These are phyloP conservation scores for Delphinella strobiligena DNA, from an alignment of 2,329 filamentous ascomycete species.

Conservation along the genomic window DNA sequence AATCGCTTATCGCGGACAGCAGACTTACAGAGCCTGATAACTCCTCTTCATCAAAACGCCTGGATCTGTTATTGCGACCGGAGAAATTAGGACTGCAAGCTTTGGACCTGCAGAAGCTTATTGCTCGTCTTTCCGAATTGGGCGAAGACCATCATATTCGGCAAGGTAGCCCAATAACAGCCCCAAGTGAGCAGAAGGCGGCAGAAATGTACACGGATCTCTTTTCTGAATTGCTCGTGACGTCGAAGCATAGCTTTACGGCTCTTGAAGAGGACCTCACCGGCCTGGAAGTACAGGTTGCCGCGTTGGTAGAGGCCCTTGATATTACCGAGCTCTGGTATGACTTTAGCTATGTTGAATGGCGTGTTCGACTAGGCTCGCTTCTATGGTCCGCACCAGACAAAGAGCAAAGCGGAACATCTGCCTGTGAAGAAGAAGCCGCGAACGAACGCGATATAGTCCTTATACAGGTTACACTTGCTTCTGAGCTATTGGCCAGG, in stretches of 20 bases:
- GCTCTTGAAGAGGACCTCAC: conserved; percentile 4
- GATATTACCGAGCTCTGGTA: conserved; percentile 33
- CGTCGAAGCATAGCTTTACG: conserved; percentile 1
- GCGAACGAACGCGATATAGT: conserved; percentile 39
- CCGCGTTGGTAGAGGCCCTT: conserved; percentile 30
- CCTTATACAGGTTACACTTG: conserved; percentile 41
- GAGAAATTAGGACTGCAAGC: conserved; percentile 15
- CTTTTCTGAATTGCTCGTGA: conserved; percentile 15
- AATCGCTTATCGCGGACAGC: conserved; percentile 31
- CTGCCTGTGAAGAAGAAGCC: conserved; percentile 17
- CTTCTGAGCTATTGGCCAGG: conserved; percentile 42
- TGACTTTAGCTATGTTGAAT: conserved; percentile 34
- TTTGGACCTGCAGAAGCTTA: conserved; percentile 11
- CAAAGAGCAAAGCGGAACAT: conserved; percentile 16
- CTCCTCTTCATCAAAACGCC: conserved; percentile 10
- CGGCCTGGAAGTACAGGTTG: conserved; percentile 32
- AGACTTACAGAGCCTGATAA: conserved; percentile 10
- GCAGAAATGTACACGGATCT: conserved; percentile 17
- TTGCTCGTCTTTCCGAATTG: conserved; percentile 15
- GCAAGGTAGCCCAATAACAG: conserved; percentile 1
- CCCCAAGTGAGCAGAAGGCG: conserved; percentile 10
- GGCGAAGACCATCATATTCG: conserved; percentile 8
- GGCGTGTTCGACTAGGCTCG: conserved; percentile 34
- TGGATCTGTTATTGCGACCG: conserved; percentile 12
- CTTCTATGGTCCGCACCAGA: conserved; percentile 29